Conservation (phyloP, 1,284 basidiomycete species). For the Ganoderma sinense region DNA sequence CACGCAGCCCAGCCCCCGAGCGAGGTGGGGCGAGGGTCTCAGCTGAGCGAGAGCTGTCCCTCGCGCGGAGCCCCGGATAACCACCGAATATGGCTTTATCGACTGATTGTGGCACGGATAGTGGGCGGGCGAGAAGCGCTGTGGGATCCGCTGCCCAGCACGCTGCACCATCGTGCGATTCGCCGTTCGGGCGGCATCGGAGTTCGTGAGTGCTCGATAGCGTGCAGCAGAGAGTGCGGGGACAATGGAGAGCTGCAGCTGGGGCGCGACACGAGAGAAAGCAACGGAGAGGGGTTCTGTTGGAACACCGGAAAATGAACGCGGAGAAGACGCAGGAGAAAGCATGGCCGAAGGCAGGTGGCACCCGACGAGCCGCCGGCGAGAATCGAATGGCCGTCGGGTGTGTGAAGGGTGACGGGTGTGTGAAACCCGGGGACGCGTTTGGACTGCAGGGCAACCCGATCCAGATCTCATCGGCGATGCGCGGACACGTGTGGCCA, state of each 20-base stretch:
- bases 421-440: conserved; percentile 21
- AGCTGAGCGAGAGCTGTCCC: not conserved
- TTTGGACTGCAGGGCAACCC: conserved; percentile 15
- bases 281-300: not conserved
- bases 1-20: not conserved
- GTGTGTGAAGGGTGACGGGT: conserved; percentile 28
- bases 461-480: conserved; percentile 19
- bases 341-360: not conserved
- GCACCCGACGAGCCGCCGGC: not conserved
- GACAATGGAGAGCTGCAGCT: not conserved
- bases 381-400: conserved; percentile 9
- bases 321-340: not conserved
- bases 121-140: conserved; percentile 15
- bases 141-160: not conserved
- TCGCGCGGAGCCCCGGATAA: not conserved
- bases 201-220: conserved; percentile 1
- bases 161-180: conserved; percentile 9
- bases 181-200: conserved; percentile 6
- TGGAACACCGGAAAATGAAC: not conserved
- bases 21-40: not conserved
- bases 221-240: not conserved
- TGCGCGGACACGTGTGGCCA: conserved; percentile 20
- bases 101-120: conserved; percentile 28
- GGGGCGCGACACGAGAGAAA: not conserved
- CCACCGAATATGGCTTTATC: conserved; percentile 15